A percentile compares a stretch with the other conserved stretches of the same genome.
Evolutionary conservation across 2,329 filamentous ascomycete genomes (phyloP).

Genomic region (Calonectria fujianensis): DNA sequence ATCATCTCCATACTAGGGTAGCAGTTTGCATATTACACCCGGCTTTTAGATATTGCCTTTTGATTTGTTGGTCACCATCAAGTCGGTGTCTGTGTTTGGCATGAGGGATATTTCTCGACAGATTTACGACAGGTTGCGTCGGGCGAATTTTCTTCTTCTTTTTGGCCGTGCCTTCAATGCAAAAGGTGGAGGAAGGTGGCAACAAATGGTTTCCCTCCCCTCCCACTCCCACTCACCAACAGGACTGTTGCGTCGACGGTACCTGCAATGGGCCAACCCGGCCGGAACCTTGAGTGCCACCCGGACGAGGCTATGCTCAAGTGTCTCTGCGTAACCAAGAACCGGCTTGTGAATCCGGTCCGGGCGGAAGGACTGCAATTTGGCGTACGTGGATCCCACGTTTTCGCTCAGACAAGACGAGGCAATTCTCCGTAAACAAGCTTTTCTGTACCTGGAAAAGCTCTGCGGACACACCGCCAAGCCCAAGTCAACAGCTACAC

Average conservation of each 20-base stretch:
- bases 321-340: slow-evolving; percentile 4
- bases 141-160: neutral
- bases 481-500: neutral
- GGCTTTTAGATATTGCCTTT: neutral
- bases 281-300: slow-evolving; percentile 18
- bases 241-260: neutral
- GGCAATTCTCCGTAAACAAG: slow-evolving; percentile 32
- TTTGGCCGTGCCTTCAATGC: neutral
- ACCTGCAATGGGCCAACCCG: slow-evolving; percentile 4
- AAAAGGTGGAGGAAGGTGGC: slow-evolving; percentile 15
- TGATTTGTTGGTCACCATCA: neutral
- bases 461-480: slow-evolving; percentile 15
- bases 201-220: neutral
- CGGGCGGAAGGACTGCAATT: slow-evolving; percentile 15
- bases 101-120: slow-evolving; percentile 23
- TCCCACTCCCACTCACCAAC: slow-evolving; percentile 5
- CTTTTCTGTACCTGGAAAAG: slow-evolving; percentile 24
- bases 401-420: slow-evolving; percentile 15
- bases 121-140: neutral
- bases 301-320: slow-evolving; percentile 32
- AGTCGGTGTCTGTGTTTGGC: slow-evolving; percentile 5
- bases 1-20: slow-evolving; percentile 20
- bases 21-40: slow-evolving; percentile 6
- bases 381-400: slow-evolving; percentile 18
- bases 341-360: slow-evolving; percentile 15